phyloP scores from a whole-genome alignment of 805 yeast species.

The Zygosaccharomyces bailii region DNA sequence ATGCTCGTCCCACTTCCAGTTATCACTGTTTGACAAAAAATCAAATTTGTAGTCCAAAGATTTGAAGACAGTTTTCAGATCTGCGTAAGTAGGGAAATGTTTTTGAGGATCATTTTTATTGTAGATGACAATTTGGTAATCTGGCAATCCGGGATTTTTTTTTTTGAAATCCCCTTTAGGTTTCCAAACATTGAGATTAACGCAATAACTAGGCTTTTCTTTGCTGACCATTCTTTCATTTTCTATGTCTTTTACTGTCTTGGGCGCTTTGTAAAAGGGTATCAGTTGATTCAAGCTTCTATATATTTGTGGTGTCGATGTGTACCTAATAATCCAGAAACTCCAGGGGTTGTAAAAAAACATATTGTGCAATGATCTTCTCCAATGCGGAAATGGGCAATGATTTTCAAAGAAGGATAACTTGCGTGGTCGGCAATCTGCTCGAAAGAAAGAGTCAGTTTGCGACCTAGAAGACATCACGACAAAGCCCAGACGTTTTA shows the following conservation, averaged over 20 bases:
- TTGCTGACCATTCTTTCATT: neutral
- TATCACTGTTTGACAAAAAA: constrained; percentile 30
- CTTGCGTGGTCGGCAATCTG: neutral
- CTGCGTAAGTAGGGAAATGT: constrained; percentile 46
- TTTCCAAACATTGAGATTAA: constrained; percentile 76
- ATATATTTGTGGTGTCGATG: constrained; percentile 32
- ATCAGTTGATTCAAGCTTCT: constrained; percentile 31
- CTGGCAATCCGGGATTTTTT: constrained; percentile 65
- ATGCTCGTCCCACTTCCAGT: constrained; percentile 21
- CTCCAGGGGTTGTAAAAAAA: constrained; percentile 24
- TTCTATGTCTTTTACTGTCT: constrained; percentile 7
- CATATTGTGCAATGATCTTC: constrained; percentile 17
- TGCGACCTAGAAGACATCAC: constrained; percentile 39
- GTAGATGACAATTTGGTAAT: constrained; percentile 64
- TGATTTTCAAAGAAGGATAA: neutral
- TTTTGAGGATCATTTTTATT: constrained; percentile 39
- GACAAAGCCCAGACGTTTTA: constrained; percentile 76
- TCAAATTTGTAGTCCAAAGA: constrained; percentile 34
- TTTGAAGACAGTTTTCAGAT: constrained; percentile 40
- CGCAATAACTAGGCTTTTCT: constrained; percentile 21
- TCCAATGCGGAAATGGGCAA: constrained; percentile 5
- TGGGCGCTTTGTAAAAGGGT: constrained; percentile 19
- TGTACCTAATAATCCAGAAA: constrained; percentile 21
- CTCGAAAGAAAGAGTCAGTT: constrained; percentile 18
- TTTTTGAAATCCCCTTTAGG: constrained; percentile 72